These are phyloP conservation scores for Prunus davidiana DNA, from an alignment of 306 rosid genomes.

Conservation along the genomic window DNA sequence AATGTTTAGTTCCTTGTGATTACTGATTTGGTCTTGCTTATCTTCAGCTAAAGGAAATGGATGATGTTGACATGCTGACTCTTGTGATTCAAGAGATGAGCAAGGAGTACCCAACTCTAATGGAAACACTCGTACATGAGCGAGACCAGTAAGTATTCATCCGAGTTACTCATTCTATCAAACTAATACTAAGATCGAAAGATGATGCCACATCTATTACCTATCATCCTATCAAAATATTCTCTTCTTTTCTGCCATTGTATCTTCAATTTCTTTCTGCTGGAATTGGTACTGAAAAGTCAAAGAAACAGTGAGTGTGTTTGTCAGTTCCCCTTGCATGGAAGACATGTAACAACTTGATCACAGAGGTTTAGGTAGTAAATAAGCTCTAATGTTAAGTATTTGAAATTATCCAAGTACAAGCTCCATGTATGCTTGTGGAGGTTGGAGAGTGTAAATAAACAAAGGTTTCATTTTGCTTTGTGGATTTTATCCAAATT, in stretches of 20 bases:
- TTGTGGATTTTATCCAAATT: not conserved
- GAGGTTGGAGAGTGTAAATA: not conserved
- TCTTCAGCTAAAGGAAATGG: conserved; percentile 84
- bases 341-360: not conserved
- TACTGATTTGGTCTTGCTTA: conserved; percentile 24
- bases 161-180: conserved; percentile 3
- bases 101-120: conserved; percentile 85
- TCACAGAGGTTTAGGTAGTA: not conserved
- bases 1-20: conserved; percentile 17
- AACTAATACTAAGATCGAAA: not conserved
- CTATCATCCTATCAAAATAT: not conserved
- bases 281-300: not conserved
- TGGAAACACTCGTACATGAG: conserved; percentile 94
- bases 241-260: not conserved
- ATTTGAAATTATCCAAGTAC: not conserved
- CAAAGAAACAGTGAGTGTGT: not conserved
- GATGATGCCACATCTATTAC: not conserved
- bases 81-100: conserved; percentile 90
- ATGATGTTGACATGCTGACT: conserved; percentile 86
- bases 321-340: not conserved
- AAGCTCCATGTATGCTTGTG: not conserved
- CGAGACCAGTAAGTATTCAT: conserved; percentile 75
- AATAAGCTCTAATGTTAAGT: not conserved
- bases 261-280: not conserved
- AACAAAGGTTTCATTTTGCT: not conserved